phyloP scores from a whole-genome alignment of 73 alveolate species.

The Paramecium biaurelia region DNA sequence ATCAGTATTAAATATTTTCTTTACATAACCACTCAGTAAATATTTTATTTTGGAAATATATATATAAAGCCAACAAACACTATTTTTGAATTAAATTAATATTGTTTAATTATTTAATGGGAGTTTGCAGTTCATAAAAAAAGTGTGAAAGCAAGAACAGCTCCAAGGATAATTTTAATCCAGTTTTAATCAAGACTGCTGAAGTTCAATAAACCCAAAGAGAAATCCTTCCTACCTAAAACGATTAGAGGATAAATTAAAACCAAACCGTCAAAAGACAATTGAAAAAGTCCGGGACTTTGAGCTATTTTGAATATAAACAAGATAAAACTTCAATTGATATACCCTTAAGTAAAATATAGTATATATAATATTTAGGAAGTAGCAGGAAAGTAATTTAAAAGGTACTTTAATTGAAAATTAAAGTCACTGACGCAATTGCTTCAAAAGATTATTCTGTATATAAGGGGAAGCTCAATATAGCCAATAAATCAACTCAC shows the following conservation, averaged over 20 bases:
- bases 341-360: neutral
- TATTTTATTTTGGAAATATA: neutral
- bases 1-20: too few relatives aligned
- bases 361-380: neutral
- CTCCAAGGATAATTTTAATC: neutral
- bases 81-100: neutral
- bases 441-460: neutral
- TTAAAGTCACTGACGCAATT: neutral
- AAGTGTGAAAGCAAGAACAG: neutral
- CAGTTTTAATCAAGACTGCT: neutral
- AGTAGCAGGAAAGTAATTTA: neutral
- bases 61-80: neutral
- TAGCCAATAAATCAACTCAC: neutral
- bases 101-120: neutral
- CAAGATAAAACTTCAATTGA: neutral
- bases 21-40: neutral
- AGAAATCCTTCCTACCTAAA: neutral
- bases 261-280: neutral
- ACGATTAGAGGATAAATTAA: neutral
- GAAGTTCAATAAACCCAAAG: neutral
- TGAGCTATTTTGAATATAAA: neutral
- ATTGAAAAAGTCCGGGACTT: neutral
- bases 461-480: neutral
- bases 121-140: neutral
- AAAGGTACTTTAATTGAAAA: neutral